A percentile compares a stretch with the other conserved stretches of the same genome.
These are phyloP conservation scores for Huntiella bhutanensis DNA, from an alignment of 2,329 filamentous ascomycete species.

Conservation along the genomic window DNA sequence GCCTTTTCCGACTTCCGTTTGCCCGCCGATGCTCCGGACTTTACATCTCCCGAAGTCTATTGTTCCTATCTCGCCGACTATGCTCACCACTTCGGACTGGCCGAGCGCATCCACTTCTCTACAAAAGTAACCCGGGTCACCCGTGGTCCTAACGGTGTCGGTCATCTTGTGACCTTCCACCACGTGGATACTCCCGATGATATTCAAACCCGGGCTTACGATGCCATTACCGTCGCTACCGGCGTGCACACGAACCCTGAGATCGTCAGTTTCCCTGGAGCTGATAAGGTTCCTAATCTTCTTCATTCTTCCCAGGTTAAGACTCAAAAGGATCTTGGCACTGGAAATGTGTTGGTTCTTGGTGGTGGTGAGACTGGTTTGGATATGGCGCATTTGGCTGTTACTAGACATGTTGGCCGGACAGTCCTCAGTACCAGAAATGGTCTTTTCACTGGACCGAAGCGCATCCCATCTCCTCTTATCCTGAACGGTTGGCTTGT, in stretches of 20 bases:
- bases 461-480: slow-evolving; percentile 16
- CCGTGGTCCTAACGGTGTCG: background rate
- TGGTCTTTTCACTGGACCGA: slow-evolving; percentile 27
- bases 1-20: slow-evolving; percentile 31
- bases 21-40: slow-evolving; percentile 24
- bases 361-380: slow-evolving; percentile 28
- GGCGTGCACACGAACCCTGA: slow-evolving; percentile 25
- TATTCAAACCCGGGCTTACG: slow-evolving; percentile 17
- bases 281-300: slow-evolving; percentile 16
- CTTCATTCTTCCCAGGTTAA: slow-evolving; percentile 27
- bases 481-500: slow-evolving; percentile 2
- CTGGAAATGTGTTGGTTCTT: slow-evolving; percentile 23
- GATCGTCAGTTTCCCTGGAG: slow-evolving; percentile 22
- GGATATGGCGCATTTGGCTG: slow-evolving; percentile 26
- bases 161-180: background rate
- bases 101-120: slow-evolving; percentile 19
- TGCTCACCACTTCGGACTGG: slow-evolving; percentile 21
- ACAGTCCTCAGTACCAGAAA: slow-evolving; percentile 27
- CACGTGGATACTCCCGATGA: slow-evolving; percentile 12
- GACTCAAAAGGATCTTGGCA: slow-evolving; percentile 23
- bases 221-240: slow-evolving; percentile 27
- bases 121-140: slow-evolving; percentile 11
- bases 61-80: slow-evolving; percentile 26
- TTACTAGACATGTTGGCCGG: slow-evolving; percentile 23
- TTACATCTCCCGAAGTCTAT: slow-evolving; percentile 23